Conservation (phyloP, 2,329 filamentous ascomycete species). For the Arthrinium phaeospermum region DNA sequence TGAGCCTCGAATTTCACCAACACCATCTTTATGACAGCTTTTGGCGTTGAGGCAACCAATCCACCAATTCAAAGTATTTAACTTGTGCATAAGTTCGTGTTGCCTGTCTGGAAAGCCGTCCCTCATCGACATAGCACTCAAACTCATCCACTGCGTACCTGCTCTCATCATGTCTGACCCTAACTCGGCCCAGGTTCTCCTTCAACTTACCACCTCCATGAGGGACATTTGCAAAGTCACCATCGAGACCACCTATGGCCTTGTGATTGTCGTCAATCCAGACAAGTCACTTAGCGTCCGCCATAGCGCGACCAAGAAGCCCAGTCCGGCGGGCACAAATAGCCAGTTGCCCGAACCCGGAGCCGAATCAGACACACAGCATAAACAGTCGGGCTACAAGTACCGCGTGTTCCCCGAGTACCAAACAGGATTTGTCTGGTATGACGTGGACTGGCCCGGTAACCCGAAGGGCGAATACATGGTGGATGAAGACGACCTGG, state of each 20-base stretch:
- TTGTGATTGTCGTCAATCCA: too few relatives aligned
- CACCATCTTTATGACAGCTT: too few relatives aligned
- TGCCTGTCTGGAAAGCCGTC: not conserved
- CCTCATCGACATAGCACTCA: not conserved
- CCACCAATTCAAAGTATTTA: not conserved
- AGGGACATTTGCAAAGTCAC: too few relatives aligned
- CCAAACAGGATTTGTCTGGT: not conserved
- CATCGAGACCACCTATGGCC: too few relatives aligned
- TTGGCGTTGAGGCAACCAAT: too few relatives aligned
- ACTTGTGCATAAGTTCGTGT: not conserved
- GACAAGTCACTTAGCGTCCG: not conserved
- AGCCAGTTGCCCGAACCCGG: too few relatives aligned
- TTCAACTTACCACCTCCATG: too few relatives aligned
- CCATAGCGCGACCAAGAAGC: not conserved
- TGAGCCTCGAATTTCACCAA: too few relatives aligned
- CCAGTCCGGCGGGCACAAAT: not conserved
- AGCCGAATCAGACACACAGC: not conserved
- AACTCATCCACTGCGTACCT: too few relatives aligned
- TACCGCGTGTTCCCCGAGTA: not conserved
- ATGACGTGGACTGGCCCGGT: not conserved
- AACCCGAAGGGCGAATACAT: constrained; percentile 10
- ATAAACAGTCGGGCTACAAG: not conserved
- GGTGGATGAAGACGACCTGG: constrained; percentile 19
- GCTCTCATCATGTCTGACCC: not conserved
- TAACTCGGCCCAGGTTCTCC: not conserved